Evolutionary conservation across 2,329 filamentous ascomycete species (phyloP).

Genomic region (Bretziella fagacearum): DNA sequence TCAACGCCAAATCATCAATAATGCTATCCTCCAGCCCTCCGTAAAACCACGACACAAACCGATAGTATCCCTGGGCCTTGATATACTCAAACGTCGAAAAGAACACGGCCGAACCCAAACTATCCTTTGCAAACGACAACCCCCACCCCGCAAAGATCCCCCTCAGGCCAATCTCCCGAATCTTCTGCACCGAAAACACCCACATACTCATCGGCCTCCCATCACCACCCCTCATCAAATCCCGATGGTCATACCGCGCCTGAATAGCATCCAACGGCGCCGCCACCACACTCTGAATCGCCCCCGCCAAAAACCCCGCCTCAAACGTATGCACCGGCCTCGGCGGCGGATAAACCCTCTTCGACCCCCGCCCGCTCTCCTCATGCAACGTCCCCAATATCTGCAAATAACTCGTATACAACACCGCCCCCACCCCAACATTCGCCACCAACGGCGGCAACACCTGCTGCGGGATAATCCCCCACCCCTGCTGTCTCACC

Average conservation of each 20-base stretch:
- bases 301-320: slow-evolving; percentile 52
- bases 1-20: slow-evolving; percentile 23
- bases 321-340: slow-evolving; percentile 45
- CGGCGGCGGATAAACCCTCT: slow-evolving; percentile 54
- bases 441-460: slow-evolving; percentile 60
- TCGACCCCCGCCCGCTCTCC: slow-evolving; percentile 37
- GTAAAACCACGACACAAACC: slow-evolving; percentile 55
- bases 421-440: slow-evolving; percentile 52
- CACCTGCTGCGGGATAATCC: slow-evolving; percentile 59
- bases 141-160: slow-evolving; percentile 62
- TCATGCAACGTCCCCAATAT: slow-evolving; percentile 49
- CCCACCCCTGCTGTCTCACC: slow-evolving; percentile 53
- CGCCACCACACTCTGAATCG: slow-evolving; percentile 52
- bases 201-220: slow-evolving; percentile 46
- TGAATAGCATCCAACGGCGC: slow-evolving; percentile 59
- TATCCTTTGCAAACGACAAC: slow-evolving; percentile 52
- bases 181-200: slow-evolving; percentile 46
- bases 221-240: slow-evolving; percentile 22
- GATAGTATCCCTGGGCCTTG: slow-evolving; percentile 55
- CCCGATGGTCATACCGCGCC: slow-evolving; percentile 44
- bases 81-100: slow-evolving; percentile 62
- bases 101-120: slow-evolving; percentile 51
- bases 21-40: slow-evolving; percentile 37
- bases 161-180: slow-evolving; percentile 52
- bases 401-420: slow-evolving; percentile 62